Evolutionary conservation across 306 rosid genomes (phyloP).

Genomic region (Delonix regia): DNA sequence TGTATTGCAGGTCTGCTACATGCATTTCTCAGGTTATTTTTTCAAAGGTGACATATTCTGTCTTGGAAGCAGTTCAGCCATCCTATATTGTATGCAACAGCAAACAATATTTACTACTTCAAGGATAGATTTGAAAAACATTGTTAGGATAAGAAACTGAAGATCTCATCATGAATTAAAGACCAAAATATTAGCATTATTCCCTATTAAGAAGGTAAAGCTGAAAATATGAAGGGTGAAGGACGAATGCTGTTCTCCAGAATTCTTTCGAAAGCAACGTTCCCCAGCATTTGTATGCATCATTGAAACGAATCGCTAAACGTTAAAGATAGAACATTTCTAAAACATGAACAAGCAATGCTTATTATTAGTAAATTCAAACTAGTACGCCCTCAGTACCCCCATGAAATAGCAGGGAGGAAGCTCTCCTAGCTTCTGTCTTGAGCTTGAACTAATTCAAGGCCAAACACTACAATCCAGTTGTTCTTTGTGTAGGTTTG

Average conservation of each 20-base stretch:
- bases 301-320: conserved; percentile 18
- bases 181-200: neutral
- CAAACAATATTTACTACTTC: no score
- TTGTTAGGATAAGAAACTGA: neutral
- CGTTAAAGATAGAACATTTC: neutral
- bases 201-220: neutral
- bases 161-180: conserved; percentile 7
- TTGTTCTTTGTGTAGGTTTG: neutral
- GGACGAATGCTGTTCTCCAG: neutral
- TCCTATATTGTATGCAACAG: neutral
- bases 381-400: conserved; percentile 40
- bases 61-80: neutral
- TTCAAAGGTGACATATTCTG: conserved; percentile 18
- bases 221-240: neutral
- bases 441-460: conserved; percentile 32
- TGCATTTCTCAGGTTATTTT: neutral
- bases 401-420: conserved; percentile 32
- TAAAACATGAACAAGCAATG: neutral
- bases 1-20: no score
- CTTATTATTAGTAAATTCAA: conserved; percentile 38
- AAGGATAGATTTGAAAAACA: neutral
- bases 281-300: conserved; percentile 19
- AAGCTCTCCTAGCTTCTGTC: conserved; percentile 33
- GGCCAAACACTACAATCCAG: conserved; percentile 30
- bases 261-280: neutral